Base-by-base conservation (phyloP, 805 yeast species). In the Lachancea fermentati region DNA sequence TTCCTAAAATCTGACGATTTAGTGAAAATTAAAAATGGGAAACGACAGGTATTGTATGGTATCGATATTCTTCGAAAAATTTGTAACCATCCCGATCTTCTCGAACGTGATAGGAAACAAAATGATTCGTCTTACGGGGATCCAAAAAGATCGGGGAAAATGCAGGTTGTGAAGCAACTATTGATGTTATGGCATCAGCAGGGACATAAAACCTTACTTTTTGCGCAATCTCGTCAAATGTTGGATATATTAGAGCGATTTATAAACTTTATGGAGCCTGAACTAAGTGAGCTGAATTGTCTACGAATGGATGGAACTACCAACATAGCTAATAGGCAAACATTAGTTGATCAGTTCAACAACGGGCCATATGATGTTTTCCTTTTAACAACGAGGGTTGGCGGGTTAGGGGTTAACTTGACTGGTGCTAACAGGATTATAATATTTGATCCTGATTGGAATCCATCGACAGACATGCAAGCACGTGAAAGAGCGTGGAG, bases 401-500 rank as follows among this genome's bases (percentile, higher is more conserved):
- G 98, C 15, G 98, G 98, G 0, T 66, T 93, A 30, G 98, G 98
- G 15, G 85, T 91, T 1, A 91, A 91, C 59, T 61, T 91, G 34
- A 91, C 96, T 0, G 97, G 97, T 3, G 97, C 98, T 0, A 88
- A 88, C 49, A 67, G 97, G 33, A 96, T 91, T 9, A 86, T 91
- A 16, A 91, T 91, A 12, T 91, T 75, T 58, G 98, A 91, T 55
- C 98, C 98, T 0, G 97, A 93, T 62, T 91, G 98, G 98, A 91
- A 91, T 55, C 98, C 98, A 1, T 87, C 96, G 1, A 93, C 97
- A 0, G 98, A 91, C 66, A 73, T 89, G 44, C 98, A 91, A 62
- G 98, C 98, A 0, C 71, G 97, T 44, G 98, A 91, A 59, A 66
- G 98, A 36, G 97, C 97, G 0, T 93, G 97, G 97, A 71, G 98